Base-by-base conservation (phyloP, 257 asterid genomes). In the Orobanche coerulescens region DNA sequence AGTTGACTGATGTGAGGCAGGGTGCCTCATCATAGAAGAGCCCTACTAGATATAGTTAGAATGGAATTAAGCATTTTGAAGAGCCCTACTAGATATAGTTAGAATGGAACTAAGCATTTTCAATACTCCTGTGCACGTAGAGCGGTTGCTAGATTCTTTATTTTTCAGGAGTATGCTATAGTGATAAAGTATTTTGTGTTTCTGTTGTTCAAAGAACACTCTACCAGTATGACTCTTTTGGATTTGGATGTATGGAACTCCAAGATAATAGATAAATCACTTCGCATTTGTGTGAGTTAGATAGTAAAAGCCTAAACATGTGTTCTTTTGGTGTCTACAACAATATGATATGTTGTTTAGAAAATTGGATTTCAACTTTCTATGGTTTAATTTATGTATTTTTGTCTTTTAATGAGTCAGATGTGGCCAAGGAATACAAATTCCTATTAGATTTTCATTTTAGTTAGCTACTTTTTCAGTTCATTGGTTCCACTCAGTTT, bases 141-240 rank as follows among this genome's bases (percentile, higher is more conserved):
- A 58, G 31, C 26, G 31, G 43, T 64, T 69, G 59, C 58, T 44
- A 23, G 66, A 51, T 51, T 43, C 43, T 58, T 19, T 58, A 33
- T 69, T 58, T 52, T 42, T 42, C 44, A 4, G 57, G 44, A 9
- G 40, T 43, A 14, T 7, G 44, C 19, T 20, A 28, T 6, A 24
- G 5, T 26, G 8, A 39, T 56, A 16, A 44, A 57, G 15, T 16
- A 6, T 15, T 54, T n/a, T 48, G 19, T 48, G 47, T 24, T 56
- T 40, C 54, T 46, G 37, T 10, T 19, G 52, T 61, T 50, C 37
- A 40, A 8, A 40, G 28, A 34, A 19, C 55, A 54, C 25, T 14
- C 42, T 48, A 48, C 51, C 64, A 37, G 31, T 31, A n/a, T 36
- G 55, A 34, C 25, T 28, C 11, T 28, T 15, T 12, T 61, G 62